Evolutionary conservation across 1,284 basidiomycete genomes (phyloP).

Genomic region (Meripilus lineatus): DNA sequence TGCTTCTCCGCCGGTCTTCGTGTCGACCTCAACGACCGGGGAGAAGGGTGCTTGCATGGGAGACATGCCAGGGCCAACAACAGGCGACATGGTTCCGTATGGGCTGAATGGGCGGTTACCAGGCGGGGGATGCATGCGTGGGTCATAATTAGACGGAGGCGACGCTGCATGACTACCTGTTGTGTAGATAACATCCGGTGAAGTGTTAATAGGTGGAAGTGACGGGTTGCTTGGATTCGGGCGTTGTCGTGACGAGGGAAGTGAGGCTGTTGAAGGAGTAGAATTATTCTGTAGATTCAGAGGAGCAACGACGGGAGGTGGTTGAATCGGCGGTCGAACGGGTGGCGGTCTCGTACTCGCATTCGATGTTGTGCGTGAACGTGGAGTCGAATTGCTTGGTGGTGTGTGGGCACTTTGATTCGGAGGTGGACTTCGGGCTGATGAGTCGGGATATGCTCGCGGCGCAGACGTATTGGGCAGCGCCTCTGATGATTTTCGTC

Average conservation of each 20-base stretch:
- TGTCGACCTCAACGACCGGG: conserved; percentile 44
- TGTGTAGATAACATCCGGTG: conserved; percentile 21
- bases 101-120: conserved; percentile 12
- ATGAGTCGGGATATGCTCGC: too few relatives aligned
- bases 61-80: neutral
- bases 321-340: conserved; percentile 20
- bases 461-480: too few relatives aligned
- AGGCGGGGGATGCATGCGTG: neutral
- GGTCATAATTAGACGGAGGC: conserved; percentile 6
- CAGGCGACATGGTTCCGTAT: neutral
- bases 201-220: conserved; percentile 12
- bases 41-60: conserved; percentile 3
- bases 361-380: conserved; percentile 16
- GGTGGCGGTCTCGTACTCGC: conserved; percentile 9
- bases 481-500: too few relatives aligned
- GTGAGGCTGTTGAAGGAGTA: too few relatives aligned
- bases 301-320: conserved; percentile 13
- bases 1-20: conserved; percentile 72
- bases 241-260: too few relatives aligned
- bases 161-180: too few relatives aligned
- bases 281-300: too few relatives aligned
- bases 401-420: neutral
- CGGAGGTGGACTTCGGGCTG: neutral
- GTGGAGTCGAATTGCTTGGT: conserved; percentile 12
- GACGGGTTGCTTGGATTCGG: too few relatives aligned